Base-by-base conservation (phyloP, 148 eudicot species). In the Cornus controversa region DNA sequence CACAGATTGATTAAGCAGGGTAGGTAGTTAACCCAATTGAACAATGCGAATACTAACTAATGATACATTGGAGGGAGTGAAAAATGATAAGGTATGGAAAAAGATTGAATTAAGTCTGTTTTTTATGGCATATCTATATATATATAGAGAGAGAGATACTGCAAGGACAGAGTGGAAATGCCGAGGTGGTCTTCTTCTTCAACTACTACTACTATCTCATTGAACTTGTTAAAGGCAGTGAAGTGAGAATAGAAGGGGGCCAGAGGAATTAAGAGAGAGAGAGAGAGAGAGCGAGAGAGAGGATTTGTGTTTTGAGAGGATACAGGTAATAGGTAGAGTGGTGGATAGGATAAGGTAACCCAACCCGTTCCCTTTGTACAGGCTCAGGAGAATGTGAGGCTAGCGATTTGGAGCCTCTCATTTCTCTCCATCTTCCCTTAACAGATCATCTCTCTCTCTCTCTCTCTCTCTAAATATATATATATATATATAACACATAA, bases 261-360 rank as follows among this genome's bases (percentile, higher is more conserved):
- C 34, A 31, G 34, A 31, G 4, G 34, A 40, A 40, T 40, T 40
- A 22, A 79, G 28, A 66, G 66, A 57, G 16, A n/a, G 31, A 62
- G n/a, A 3, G 34, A 23, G 57, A 79, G 68, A 64, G 79, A 70
- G 40, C 54, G 53, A 75, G 79, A 57, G 20, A 14, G 63, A 27
- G 42, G n/a, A n/a, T n/a, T n/a, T 4, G 42, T 40, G 74, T 24
- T 16, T 65, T 40, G 58, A 40, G 71, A 11, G 34, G n/a, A 31
- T 20, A 29, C 4, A 31, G 34, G 4, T 0, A 31, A 31, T 31
- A 31, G 34, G 4, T 1, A 34, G 71, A 74, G 60, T 24, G 65
- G 22, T 57, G 83, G 87, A 87, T 87, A 87, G 87, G 90, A 87
- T 87, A 85, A 87, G 89, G 82, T 84, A 66, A 79, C 73, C 60